Base-by-base conservation (phyloP, 2,329 filamentous ascomycete genomes). In the Cladosporium sp. region DNA sequence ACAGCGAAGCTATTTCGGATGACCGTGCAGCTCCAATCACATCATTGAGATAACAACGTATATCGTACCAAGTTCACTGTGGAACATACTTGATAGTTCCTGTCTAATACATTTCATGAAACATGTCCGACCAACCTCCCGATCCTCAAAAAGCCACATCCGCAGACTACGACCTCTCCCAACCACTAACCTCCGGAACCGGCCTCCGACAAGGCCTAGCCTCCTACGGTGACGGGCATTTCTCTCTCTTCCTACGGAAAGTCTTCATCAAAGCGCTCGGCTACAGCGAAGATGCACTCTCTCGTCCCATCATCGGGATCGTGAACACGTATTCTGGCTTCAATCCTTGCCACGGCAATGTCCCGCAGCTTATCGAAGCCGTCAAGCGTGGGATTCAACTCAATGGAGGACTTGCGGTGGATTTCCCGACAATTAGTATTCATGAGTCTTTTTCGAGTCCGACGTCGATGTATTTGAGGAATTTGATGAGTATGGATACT, bases 401-500 rank as follows among this genome's bases (percentile, higher is more conserved):
- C 0, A 82, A 81, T 59, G 90, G 90, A 2, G 90, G 89, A 0
- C 76, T 92, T 30, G 87, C 90, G 0, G 83, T 92, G 24, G 89
- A 92, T 44, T 92, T 92, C 69, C 90, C 90, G 0, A 92, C 90
- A 0, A 91, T 92, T 62, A 90, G 87, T 68, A 74, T 92, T 0
- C 87, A 90, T 70, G 90, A 92, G 80, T 85, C 82, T 2, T 92
- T 92, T 73, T 83, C 89, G 0, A 81, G 84, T 51, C 90, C 90
- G 2, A 92, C 90, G 4, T 91, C 89, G 78, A 92, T 92, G 90
- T 92, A 87, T 64, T 73, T 92, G 58, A 78, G 90, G 38, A 92
- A 92, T 70, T 73, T 92, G 65, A 92, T 92, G 90, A 89, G 87
- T 70, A 91, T 92, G 88, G 90, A 92, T 73, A 92, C 90, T 0